phyloP scores from a whole-genome alignment of 2,329 filamentous ascomycete species.

The Penicillium sp. region DNA sequence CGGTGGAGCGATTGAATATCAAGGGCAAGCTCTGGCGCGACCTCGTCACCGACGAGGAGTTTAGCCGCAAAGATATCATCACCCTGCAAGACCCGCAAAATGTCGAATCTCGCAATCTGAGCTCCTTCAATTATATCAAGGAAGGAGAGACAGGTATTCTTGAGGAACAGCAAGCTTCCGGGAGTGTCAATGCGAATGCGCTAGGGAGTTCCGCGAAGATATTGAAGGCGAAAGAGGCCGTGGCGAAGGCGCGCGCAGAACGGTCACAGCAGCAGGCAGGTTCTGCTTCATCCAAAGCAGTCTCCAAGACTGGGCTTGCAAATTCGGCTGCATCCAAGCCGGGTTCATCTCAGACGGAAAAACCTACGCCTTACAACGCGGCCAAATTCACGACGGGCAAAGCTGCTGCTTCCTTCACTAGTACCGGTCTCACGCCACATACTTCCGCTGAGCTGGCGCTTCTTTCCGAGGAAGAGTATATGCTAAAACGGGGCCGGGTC shows the following conservation, averaged over 20 bases:
- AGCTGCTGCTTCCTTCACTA: slow-evolving; percentile 91
- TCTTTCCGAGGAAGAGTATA: slow-evolving; percentile 90
- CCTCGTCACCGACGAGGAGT: slow-evolving; percentile 78
- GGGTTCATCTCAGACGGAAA: slow-evolving; percentile 26
- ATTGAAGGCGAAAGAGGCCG: slow-evolving; percentile 81
- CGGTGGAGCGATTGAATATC: slow-evolving; percentile 88
- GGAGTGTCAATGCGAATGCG: slow-evolving; percentile 70
- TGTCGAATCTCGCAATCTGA: slow-evolving; percentile 71
- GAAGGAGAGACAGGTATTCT: slow-evolving; percentile 68
- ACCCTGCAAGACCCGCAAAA: slow-evolving; percentile 95
- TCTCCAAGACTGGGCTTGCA: slow-evolving; percentile 20
- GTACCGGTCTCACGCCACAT: slow-evolving; percentile 85
- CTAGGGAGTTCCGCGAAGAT: slow-evolving; percentile 78
- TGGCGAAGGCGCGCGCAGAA: slow-evolving; percentile 79
- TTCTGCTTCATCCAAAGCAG: slow-evolving; percentile 44
- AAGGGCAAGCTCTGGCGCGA: slow-evolving; percentile 96
- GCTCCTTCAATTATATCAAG: slow-evolving; percentile 80
- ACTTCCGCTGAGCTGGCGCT: slow-evolving; percentile 82
- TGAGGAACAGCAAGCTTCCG: slow-evolving; percentile 56
- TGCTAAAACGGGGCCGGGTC: slow-evolving; percentile 83
- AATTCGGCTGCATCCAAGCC: slow-evolving; percentile 19
- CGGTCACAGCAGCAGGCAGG: slow-evolving; percentile 55
- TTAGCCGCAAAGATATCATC: slow-evolving; percentile 85
- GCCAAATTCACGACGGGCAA: slow-evolving; percentile 84
- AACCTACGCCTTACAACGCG: slow-evolving; percentile 65